Conservation (phyloP, 306 rosid species). For the Oemleria cerasiformis region DNA sequence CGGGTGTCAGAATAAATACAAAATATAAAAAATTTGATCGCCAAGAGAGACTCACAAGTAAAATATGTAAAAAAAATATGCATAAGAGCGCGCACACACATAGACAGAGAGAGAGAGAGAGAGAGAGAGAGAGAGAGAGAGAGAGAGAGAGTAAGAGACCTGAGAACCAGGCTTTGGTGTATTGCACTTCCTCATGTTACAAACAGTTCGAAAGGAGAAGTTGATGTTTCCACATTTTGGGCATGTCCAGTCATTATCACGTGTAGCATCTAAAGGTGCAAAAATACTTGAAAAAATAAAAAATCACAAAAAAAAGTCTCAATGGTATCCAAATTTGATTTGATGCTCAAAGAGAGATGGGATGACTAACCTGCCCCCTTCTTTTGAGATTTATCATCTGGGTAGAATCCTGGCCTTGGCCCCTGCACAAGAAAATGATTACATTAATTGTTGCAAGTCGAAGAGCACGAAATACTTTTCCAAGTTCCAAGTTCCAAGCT, state of each 20-base stretch:
- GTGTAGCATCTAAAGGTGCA: slow-evolving; percentile 57
- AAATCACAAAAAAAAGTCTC: background rate
- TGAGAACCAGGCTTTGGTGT: slow-evolving; percentile 98
- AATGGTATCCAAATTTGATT: background rate
- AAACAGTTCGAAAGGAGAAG: slow-evolving; percentile 87
- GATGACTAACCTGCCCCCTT: slow-evolving; percentile 56
- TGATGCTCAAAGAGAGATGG: background rate
- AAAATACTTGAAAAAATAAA: slow-evolving; percentile 3
- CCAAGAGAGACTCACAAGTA: background rate
- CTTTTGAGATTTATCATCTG: slow-evolving; percentile 71
- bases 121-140: background rate
- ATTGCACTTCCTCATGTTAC: slow-evolving; percentile 99
- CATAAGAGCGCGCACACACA: too few species aligned
- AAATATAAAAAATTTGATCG: background rate
- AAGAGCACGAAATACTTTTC: background rate
- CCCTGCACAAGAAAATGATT: slow-evolving; percentile 52
- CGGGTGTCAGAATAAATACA: slow-evolving; percentile 22
- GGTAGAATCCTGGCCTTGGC: slow-evolving; percentile 77
- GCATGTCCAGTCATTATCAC: slow-evolving; percentile 98
- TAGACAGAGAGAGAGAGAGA: too few species aligned
- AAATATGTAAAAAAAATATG: background rate
- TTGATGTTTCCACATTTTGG: slow-evolving; percentile 98
- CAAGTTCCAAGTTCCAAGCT: background rate
- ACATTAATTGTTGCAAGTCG: slow-evolving; percentile 13
- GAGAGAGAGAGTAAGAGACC: slow-evolving; percentile 41